These are phyloP conservation scores for Botrytis deweyae DNA, from an alignment of 2,329 filamentous ascomycete species.

Conservation along the genomic window DNA sequence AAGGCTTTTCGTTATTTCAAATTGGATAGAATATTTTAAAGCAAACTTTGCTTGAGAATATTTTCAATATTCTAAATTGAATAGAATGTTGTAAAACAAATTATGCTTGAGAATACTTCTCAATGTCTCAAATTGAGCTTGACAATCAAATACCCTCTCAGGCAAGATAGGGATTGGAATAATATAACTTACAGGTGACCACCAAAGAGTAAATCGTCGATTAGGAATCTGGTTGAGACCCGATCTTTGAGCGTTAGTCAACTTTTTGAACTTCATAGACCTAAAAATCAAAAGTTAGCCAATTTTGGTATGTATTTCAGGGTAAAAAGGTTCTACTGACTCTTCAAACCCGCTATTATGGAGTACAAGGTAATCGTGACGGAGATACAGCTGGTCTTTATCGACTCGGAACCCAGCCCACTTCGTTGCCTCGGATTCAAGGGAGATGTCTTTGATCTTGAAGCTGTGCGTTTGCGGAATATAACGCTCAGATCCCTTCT, in stretches of 20 bases:
- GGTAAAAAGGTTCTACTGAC: background rate
- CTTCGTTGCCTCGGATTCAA: constrained; percentile 46
- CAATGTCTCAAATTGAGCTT: background rate
- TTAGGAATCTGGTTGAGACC: constrained; percentile 99
- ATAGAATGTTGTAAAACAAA: background rate
- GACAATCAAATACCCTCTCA: background rate
- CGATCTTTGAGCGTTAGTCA: constrained; percentile 94
- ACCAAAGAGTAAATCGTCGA: constrained; percentile 97
- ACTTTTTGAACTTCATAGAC: constrained; percentile 95
- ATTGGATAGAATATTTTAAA: background rate
- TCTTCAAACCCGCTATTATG: constrained; percentile 39
- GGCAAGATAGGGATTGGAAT: background rate
- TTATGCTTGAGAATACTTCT: background rate
- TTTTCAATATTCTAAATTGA: background rate
- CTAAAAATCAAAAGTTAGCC: background rate
- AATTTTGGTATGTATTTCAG: background rate
- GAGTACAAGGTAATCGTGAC: constrained; percentile 46
- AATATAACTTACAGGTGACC: constrained; percentile 88
- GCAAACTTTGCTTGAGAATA: background rate
- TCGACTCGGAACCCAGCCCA: constrained; percentile 54
- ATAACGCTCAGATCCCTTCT: too few species aligned
- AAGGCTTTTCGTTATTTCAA: background rate
- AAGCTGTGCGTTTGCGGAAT: constrained; percentile 38
- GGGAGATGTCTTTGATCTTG: constrained; percentile 43
- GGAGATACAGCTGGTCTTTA: constrained; percentile 50